Conservation (phyloP, 2,329 filamentous ascomycete species). For the Venturiaceae sp. region DNA sequence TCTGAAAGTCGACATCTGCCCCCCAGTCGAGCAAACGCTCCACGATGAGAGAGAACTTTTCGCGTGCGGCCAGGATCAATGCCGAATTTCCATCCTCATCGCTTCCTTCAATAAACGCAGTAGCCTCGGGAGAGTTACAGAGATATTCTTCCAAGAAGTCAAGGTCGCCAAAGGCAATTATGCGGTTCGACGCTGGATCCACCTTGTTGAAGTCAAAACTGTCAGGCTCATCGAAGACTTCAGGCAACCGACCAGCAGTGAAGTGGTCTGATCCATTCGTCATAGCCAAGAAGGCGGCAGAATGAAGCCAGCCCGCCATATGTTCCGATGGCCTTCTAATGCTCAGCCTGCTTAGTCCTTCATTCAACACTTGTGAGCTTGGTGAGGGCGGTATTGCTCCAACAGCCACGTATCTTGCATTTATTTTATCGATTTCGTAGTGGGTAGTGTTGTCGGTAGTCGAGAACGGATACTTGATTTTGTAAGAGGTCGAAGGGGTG, state of each 20-base stretch:
- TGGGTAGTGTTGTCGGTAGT: neutral
- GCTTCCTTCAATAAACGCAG: neutral
- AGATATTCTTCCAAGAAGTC: neutral
- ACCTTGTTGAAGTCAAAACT: neutral
- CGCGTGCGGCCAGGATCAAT: neutral
- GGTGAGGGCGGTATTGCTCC: neutral
- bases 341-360: neutral
- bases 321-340: neutral
- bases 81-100: constrained; percentile 1
- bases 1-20: neutral
- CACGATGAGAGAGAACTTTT: neutral
- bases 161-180: neutral
- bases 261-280: neutral
- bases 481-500: neutral
- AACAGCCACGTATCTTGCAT: neutral
- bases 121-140: neutral
- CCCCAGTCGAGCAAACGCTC: neutral
- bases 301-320: neutral
- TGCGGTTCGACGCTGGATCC: neutral
- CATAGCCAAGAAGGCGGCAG: neutral
- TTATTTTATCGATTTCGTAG: constrained; percentile 1
- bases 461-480: neutral
- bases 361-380: neutral
- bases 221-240: neutral
- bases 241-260: neutral